Evolutionary conservation across 805 yeast species (phyloP), one percentile per base, ranked within the genome.

Genomic region (Maudiozyma bulderi): DNA sequence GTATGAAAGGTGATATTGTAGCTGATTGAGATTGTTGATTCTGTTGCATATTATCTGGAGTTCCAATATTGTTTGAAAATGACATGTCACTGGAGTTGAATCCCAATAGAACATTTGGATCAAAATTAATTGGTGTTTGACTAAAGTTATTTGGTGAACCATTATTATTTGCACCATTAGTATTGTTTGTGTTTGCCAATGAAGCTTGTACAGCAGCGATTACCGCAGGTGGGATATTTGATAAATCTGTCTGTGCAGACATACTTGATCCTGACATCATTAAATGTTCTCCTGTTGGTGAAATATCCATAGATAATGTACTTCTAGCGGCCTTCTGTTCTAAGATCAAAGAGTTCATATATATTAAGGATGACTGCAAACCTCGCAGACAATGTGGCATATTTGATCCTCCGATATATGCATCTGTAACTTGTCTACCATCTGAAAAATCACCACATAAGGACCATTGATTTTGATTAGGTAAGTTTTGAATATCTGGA

Each of bases 371-470:
- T 43, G 66, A 68, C 57, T 70, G 72, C 9, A 70, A 62, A 1
- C 91, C 93, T 28, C 78, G 81, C 39, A 84, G 65, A 2, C 82
- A 77, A 64, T 85, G 93, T 0, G 90, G 89, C 11, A 80, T 71
- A 20, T 76, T 74, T 3, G 79, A 71, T 1, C 86, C 86, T 3
- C 80, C 80, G 32, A 73, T 69, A 59, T 71, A 79, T 0, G 93
- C 91, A 50, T 74, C 75, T 48, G 78, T 79, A 6, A 86, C 93
- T 60, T 85, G 91, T 58, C 83, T 88, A 11, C 86, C 90, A 57
- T 85, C 93, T 50, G 87, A 81, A 55, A 86, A 86, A 65, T 86
- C 95, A 50, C 84, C 91, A 65, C 91, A 84, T 29, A 84, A 81
- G 1, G 86, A 81, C 66, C 66, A 61, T 44, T 60, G 66, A 41